phyloP scores from a whole-genome alignment of 2,329 filamentous ascomycete species.

The Tolypocladium ovalisporum region DNA sequence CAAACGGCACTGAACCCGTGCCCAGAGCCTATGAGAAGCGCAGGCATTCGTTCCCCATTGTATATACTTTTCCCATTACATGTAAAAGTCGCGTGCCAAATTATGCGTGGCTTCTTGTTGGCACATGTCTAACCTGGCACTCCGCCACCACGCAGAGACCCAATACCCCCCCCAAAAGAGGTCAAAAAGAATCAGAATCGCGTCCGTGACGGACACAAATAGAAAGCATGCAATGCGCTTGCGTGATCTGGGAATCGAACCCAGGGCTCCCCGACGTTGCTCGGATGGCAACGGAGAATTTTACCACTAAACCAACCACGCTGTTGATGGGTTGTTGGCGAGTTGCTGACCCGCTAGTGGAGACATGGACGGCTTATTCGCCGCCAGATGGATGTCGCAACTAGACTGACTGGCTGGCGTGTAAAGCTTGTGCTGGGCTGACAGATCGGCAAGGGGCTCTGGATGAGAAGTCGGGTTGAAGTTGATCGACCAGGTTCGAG shows the following conservation, averaged over 20 bases:
- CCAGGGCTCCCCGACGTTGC: conserved; percentile 2
- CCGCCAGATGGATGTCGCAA: too few species aligned
- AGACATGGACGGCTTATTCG: background rate
- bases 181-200: background rate
- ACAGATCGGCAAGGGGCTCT: too few species aligned
- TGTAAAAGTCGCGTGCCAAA: too few species aligned
- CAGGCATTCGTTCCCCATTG: too few species aligned
- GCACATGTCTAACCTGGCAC: background rate
- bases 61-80: too few species aligned
- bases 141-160: background rate
- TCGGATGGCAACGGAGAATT: conserved; percentile 3
- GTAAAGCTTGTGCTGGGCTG: too few species aligned
- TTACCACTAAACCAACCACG: conserved; percentile 4
- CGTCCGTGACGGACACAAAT: background rate
- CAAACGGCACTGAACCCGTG: too few species aligned
- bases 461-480: too few species aligned
- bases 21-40: too few species aligned
- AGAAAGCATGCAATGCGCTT: background rate
- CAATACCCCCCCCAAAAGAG: background rate
- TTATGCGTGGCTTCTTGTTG: background rate
- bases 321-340: background rate
- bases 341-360: background rate
- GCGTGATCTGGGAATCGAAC: conserved; percentile 4
- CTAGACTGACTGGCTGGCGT: too few species aligned
- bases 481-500: too few species aligned